Percentiles rank a stretch among this genome's conserved stretches.
phyloP scores from a whole-genome alignment of 2,329 filamentous ascomycete genomes.

The Microsporum audouinii region DNA sequence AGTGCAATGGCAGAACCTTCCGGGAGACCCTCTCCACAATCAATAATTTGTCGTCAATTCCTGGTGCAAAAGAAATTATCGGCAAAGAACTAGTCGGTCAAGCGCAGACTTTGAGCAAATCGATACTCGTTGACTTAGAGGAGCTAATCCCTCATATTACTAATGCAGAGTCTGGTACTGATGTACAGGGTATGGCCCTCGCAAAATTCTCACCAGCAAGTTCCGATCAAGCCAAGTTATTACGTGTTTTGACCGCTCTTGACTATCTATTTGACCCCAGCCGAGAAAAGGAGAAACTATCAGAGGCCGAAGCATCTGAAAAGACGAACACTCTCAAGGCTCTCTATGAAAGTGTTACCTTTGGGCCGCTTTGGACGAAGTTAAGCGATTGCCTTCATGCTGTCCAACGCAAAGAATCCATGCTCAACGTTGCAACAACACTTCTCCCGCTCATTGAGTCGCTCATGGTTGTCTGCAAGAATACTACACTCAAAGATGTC shows the following conservation, averaged over 20 bases:
- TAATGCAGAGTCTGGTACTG: constrained; percentile 75
- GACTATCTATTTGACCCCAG: constrained; percentile 92
- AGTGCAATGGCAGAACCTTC: constrained; percentile 96
- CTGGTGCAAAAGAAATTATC: constrained; percentile 78
- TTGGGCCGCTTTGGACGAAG: constrained; percentile 83
- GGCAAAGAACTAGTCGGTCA: constrained; percentile 86
- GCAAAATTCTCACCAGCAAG: constrained; percentile 92
- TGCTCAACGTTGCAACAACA: constrained; percentile 95
- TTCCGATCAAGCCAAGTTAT: constrained; percentile 90
- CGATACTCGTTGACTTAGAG: constrained; percentile 73
- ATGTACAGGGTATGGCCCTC: constrained; percentile 87
- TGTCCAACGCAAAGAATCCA: constrained; percentile 83
- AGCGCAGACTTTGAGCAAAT: constrained; percentile 70
- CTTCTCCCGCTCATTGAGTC: constrained; percentile 88
- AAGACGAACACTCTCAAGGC: constrained; percentile 78
- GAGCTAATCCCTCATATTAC: constrained; percentile 78
- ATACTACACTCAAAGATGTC: constrained; percentile 68
- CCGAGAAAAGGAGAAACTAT: constrained; percentile 41
- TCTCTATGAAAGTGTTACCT: constrained; percentile 82
- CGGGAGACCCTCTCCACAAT: constrained; percentile 97
- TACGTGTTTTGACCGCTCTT: constrained; percentile 82
- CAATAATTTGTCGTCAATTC: constrained; percentile 90
- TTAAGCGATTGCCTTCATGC: constrained; percentile 77
- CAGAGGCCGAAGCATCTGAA: constrained; percentile 47
- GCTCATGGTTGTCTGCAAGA: constrained; percentile 98